phyloP scores from a whole-genome alignment of 78 protist genomes.

The Dictyostelium discoideum region DNA sequence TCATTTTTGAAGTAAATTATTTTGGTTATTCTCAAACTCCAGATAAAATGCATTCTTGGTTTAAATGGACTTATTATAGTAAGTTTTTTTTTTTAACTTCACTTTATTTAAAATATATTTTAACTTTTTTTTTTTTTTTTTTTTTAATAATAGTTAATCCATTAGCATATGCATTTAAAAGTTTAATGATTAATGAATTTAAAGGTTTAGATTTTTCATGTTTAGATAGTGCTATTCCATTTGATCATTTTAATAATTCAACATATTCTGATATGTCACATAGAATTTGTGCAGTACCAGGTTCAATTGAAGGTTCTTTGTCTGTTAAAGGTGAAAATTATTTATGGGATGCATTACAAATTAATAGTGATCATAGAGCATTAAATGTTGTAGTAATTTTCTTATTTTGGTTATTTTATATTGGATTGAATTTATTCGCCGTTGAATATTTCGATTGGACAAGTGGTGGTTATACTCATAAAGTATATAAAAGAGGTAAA shows the following conservation, averaged over 20 bases:
- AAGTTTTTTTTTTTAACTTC: neutral
- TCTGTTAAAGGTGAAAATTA: slow-evolving; percentile 17
- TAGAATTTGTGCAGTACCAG: slow-evolving; percentile 30
- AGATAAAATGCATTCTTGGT: slow-evolving; percentile 74
- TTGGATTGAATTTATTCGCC: slow-evolving; percentile 41
- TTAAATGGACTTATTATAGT: slow-evolving; percentile 32
- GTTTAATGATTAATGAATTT: slow-evolving; percentile 59
- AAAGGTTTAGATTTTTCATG: slow-evolving; percentile 23
- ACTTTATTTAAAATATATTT: neutral
- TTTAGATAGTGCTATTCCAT: slow-evolving; percentile 22
- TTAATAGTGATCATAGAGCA: slow-evolving; percentile 8
- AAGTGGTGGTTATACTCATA: slow-evolving; percentile 77
- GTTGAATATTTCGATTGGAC: slow-evolving; percentile 69
- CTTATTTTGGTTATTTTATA: slow-evolving; percentile 49
- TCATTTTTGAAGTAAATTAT: slow-evolving; percentile 43
- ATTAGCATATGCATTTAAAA: slow-evolving; percentile 56
- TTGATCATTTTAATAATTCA: neutral
- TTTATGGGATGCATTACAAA: neutral
- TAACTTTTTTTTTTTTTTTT: neutral
- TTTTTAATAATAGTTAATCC: slow-evolving; percentile 38
- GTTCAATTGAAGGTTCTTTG: slow-evolving; percentile 20
- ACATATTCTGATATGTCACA: neutral
- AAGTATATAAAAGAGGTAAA: slow-evolving; percentile 69
- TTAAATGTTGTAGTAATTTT: slow-evolving; percentile 16
- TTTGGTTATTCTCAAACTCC: slow-evolving; percentile 53